Evolutionary conservation across 2,329 filamentous ascomycete genomes (phyloP).

Genomic region (Meredithiella fracta): DNA sequence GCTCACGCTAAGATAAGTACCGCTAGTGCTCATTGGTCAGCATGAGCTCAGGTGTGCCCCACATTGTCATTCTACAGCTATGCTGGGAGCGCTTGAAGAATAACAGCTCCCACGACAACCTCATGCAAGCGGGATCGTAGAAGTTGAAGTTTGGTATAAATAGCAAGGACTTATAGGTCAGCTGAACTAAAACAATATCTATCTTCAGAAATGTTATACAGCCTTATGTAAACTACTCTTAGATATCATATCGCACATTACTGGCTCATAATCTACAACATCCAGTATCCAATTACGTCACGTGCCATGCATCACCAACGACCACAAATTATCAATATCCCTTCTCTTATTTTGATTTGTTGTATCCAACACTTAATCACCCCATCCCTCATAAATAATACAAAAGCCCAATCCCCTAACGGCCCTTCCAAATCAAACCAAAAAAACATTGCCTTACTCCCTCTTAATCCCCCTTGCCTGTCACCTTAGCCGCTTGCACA

Average conservation of each 20-base stretch:
- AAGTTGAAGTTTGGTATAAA: neutral
- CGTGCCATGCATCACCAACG: too few species aligned
- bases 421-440: neutral
- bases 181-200: too few species aligned
- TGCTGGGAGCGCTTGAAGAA: neutral
- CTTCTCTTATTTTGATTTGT: too few species aligned
- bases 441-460: neutral
- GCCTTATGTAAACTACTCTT: too few species aligned
- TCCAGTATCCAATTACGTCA: too few species aligned
- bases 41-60: neutral
- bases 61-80: neutral
- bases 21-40: too few species aligned
- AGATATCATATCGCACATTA: too few species aligned
- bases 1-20: neutral
- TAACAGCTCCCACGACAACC: neutral
- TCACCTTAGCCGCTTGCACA: conserved; percentile 82
- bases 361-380: neutral
- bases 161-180: too few species aligned
- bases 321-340: too few species aligned
- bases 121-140: neutral
- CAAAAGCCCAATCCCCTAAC: neutral
- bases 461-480: conserved; percentile 37
- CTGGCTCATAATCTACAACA: too few species aligned
- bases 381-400: neutral
- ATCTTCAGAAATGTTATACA: too few species aligned